phyloP scores from a whole-genome alignment of 257 asterid species.

The Cruciata laevipes region DNA sequence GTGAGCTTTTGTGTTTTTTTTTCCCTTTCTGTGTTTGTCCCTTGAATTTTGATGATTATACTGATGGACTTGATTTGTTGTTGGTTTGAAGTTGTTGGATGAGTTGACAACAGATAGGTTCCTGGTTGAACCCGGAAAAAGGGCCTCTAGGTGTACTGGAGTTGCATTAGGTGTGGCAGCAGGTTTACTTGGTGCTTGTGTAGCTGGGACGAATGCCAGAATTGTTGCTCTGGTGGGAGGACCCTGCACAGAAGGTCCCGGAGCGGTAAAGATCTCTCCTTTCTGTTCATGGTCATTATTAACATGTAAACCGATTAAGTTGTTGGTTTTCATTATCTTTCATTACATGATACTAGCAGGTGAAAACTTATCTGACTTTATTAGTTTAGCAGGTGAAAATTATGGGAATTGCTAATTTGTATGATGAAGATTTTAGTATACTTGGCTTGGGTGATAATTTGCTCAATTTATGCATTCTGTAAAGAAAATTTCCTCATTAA shows the following conservation, averaged over 20 bases:
- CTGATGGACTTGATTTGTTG: constrained; percentile 6
- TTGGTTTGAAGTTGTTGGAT: constrained; percentile 62
- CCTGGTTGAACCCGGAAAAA: constrained; percentile 73
- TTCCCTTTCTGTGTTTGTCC: not conserved
- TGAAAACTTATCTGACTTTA: no score
- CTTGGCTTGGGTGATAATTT: not conserved
- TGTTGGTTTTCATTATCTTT: not conserved
- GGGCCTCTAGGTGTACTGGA: constrained; percentile 87
- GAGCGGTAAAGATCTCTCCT: constrained; percentile 60
- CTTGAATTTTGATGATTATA: not conserved
- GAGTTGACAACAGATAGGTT: constrained; percentile 83
- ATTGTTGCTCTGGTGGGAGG: constrained; percentile 91
- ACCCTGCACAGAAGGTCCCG: constrained; percentile 99
- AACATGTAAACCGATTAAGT: not conserved
- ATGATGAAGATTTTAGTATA: not conserved
- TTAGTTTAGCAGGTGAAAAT: not conserved
- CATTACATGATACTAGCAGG: not conserved
- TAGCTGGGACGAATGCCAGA: constrained; percentile 79
- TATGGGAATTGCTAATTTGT: not conserved
- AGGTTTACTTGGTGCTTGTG: constrained; percentile 79
- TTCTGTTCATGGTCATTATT: not conserved
- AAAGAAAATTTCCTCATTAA: not conserved
- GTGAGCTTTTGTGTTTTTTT: constrained; percentile 24
- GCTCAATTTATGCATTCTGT: not conserved
- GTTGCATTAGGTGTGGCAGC: constrained; percentile 92